Percentiles rank a stretch among this genome's conserved stretches.
phyloP scores from a whole-genome alignment of 2,329 filamentous ascomycete genomes.

The Tolypocladium amazonense region DNA sequence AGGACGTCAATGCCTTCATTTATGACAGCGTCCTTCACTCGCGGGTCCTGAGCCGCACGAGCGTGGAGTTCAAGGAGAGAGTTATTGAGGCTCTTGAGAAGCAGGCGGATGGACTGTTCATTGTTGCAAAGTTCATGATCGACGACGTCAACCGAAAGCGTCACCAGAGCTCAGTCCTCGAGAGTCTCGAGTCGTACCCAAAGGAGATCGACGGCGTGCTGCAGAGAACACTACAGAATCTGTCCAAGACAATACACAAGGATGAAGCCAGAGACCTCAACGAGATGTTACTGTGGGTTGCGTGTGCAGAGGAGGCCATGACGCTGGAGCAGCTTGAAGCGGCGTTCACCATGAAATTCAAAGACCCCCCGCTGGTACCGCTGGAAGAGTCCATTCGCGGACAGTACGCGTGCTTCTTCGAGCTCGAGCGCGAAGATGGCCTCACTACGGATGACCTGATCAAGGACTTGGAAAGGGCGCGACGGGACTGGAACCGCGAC shows the following conservation, averaged over 20 bases:
- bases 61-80: conserved; percentile 21
- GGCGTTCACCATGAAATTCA: conserved; percentile 29
- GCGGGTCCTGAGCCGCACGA: conserved; percentile 22
- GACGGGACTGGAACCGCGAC: conserved; percentile 13
- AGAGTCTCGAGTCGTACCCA: conserved; percentile 32
- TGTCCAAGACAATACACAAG: conserved; percentile 26
- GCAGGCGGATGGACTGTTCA: conserved; percentile 35
- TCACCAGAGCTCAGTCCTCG: conserved; percentile 32
- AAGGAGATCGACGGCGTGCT: conserved; percentile 32
- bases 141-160: conserved; percentile 34
- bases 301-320: conserved; percentile 31
- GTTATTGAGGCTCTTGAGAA: conserved; percentile 28
- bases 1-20: conserved; percentile 32
- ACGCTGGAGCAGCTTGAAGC: conserved; percentile 33
- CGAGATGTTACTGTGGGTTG: conserved; percentile 34
- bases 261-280: conserved; percentile 32
- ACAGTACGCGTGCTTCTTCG: conserved; percentile 36
- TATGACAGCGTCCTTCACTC: conserved; percentile 27
- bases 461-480: conserved; percentile 23
- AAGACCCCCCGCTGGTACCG: conserved; percentile 24
- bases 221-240: conserved; percentile 27
- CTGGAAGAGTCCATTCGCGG: conserved; percentile 31
- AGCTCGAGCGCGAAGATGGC: conserved; percentile 31
- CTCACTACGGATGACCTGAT: conserved; percentile 29
- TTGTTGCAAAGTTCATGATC: conserved; percentile 39